Evolutionary conservation across 352 stramenopile species (phyloP), one percentile per base, ranked within the genome.

Genomic region (Globisporangium spinosum): DNA sequence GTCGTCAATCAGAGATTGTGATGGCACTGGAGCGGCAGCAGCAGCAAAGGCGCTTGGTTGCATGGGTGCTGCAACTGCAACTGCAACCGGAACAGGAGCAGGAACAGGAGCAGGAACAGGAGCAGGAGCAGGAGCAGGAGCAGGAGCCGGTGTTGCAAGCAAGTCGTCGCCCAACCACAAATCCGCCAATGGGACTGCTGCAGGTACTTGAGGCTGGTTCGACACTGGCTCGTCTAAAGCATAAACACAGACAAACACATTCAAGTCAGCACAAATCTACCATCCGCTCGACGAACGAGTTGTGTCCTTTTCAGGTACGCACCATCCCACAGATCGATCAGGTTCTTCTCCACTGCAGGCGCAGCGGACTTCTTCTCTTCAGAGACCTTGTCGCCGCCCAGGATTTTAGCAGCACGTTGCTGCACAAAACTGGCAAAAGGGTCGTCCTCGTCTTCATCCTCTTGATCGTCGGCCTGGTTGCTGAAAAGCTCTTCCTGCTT

Each of bases 241-340:
- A 45, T 17, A 67, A 29, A 5, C 29, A 40, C n/a, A 23, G 23
- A 58, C 23, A 35, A 12, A 58, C 6, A 32, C 5, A 12, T 9
- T 17, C 27, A 29, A 29, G 53, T 53, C 13, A 57, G 9, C 17
- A 8, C 15, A 1, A 20, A 2, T 22, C 15, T 10, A 32, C 13
- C 20, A 55, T 22, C 3, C 0, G 3, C n/a, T 32, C 0, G 13
- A 34, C 15, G 3, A 12, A 38, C 10, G 25, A 22, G 7, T 15
- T 35, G 9, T 9, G 23, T 17, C 4, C 29, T n/a, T n/a, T 10
- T 2, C 17, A 51, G 27, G 51, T 7, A 25, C 74, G 62, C 76
- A 90, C 79, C 77, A 65, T 89, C 79, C 77, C 80, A 90, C 53
- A 92, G 63, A 35, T 92, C 74, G 27, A 92, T 90, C 57, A 92